These are phyloP conservation scores for Penicillium sp. DNA, from an alignment of 2,329 filamentous ascomycete genomes.

Conservation along the genomic window DNA sequence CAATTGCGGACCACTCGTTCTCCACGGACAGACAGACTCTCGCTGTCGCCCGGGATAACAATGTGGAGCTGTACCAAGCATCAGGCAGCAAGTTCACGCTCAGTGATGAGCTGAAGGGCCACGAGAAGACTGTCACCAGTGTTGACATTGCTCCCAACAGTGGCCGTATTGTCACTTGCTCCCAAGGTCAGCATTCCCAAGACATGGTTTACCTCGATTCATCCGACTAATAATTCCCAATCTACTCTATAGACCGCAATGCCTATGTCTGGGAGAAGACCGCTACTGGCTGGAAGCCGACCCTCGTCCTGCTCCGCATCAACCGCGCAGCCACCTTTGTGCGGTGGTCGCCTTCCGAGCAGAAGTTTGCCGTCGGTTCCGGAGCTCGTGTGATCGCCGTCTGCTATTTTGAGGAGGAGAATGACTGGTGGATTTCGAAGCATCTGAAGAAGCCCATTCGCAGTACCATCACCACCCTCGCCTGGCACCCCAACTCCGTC, in stretches of 20 bases:
- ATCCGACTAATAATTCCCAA: not conserved
- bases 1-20: conserved; percentile 98
- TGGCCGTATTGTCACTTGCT: conserved; percentile 95
- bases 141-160: conserved; percentile 91
- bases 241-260: conserved; percentile 72
- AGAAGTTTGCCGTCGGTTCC: conserved; percentile 96
- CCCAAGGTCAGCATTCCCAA: conserved; percentile 66
- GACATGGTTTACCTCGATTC: no score
- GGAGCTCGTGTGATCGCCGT: conserved; percentile 93
- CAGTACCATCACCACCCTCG: conserved; percentile 91
- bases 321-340: conserved; percentile 96
- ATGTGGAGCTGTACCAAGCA: conserved; percentile 82
- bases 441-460: conserved; percentile 99
- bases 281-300: conserved; percentile 92
- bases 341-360: conserved; percentile 94
- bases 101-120: conserved; percentile 90
- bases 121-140: conserved; percentile 95
- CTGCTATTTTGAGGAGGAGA: conserved; percentile 99
- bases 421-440: conserved; percentile 99
- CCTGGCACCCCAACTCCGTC: conserved; percentile 97
- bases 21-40: conserved; percentile 85
- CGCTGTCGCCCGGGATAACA: conserved; percentile 86
- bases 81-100: conserved; percentile 75
- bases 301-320: conserved; percentile 92
- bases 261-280: conserved; percentile 97